Percentiles rank a stretch among this genome's conserved stretches.
Conservation (phyloP, 2,329 filamentous ascomycete genomes). For the Thermoascus crustaceus region DNA sequence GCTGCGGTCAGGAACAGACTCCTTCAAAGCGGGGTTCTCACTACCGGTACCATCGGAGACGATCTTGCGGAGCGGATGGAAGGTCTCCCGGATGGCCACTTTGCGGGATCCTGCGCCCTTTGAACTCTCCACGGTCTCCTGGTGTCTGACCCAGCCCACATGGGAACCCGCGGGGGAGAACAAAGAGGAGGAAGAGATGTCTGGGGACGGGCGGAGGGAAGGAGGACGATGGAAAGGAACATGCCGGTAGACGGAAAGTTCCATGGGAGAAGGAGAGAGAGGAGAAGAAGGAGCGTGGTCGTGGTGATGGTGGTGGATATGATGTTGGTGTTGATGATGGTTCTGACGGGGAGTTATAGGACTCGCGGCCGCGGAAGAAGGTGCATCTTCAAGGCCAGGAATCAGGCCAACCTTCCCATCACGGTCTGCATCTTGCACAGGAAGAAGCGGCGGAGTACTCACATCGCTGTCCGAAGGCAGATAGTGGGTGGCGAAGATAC, state of each 20-base stretch:
- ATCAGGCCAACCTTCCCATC: conserved; percentile 25
- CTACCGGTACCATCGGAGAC: conserved; percentile 18
- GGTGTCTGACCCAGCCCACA: conserved; percentile 15
- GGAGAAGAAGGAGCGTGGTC: conserved; percentile 11
- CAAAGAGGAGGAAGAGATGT: conserved; percentile 17
- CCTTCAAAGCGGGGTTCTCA: conserved; percentile 12
- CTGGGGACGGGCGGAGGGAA: conserved; percentile 15
- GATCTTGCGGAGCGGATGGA: conserved; percentile 15
- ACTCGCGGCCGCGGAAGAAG: conserved; percentile 17
- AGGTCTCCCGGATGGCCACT: conserved; percentile 11
- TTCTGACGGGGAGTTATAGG: conserved; percentile 6
- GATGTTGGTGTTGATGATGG: background rate
- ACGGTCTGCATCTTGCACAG: conserved; percentile 21
- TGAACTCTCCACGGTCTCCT: conserved; percentile 14
- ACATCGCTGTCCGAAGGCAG: conserved; percentile 43
- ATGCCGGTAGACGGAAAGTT: conserved; percentile 29
- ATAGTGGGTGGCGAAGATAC: conserved; percentile 57
- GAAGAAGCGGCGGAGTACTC: conserved; percentile 28
- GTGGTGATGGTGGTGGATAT: background rate
- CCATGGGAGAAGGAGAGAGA: conserved; percentile 27
- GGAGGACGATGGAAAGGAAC: conserved; percentile 18
- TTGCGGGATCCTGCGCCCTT: conserved; percentile 9
- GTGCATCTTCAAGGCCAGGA: conserved; percentile 22
- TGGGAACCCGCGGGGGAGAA: conserved; percentile 20
- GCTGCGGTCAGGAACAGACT: conserved; percentile 17